Conservation (phyloP, 1,284 basidiomycete species). For the Sporisorium scitamineum region DNA sequence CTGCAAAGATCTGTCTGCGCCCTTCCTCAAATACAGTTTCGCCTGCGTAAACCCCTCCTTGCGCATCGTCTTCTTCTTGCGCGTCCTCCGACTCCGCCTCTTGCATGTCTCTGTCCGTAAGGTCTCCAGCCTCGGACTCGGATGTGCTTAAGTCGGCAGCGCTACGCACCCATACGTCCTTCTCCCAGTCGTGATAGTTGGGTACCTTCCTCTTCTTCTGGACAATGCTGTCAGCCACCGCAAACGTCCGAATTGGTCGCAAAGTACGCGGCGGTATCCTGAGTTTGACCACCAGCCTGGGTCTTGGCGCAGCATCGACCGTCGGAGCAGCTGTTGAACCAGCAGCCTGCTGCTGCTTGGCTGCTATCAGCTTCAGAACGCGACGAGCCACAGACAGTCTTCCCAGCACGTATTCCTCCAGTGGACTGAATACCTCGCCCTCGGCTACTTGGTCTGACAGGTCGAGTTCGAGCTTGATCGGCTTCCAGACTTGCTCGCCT, state of each 20-base stretch:
- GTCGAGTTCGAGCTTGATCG: constrained; percentile 8
- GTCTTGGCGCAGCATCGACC: not conserved
- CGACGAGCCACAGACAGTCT: constrained; percentile 16
- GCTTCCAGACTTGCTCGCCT: not conserved
- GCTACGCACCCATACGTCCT: constrained; percentile 44
- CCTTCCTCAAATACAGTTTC: constrained; percentile 27
- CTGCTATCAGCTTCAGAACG: constrained; percentile 20
- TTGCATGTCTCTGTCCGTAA: not conserved
- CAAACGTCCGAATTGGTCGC: not conserved
- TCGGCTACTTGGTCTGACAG: constrained; percentile 25
- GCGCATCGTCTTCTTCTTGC: not conserved
- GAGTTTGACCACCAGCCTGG: constrained; percentile 20
- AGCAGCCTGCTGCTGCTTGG: constrained; percentile 8
- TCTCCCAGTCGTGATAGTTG: constrained; percentile 27
- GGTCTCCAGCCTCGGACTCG: constrained; percentile 23
- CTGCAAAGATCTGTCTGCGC: constrained; percentile 20
- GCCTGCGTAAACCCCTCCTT: constrained; percentile 2
- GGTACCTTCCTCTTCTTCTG: constrained; percentile 9
- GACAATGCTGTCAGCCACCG: not conserved
- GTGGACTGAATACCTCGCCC: constrained; percentile 24
- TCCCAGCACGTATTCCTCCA: constrained; percentile 30
- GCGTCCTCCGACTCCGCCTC: not conserved
- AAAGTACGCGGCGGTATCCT: not conserved
- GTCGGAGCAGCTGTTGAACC: not conserved
- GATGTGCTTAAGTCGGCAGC: constrained; percentile 32